Evolutionary conservation across 179 eudicot genomes (phyloP).

Genomic region (Actinidia arguta): DNA sequence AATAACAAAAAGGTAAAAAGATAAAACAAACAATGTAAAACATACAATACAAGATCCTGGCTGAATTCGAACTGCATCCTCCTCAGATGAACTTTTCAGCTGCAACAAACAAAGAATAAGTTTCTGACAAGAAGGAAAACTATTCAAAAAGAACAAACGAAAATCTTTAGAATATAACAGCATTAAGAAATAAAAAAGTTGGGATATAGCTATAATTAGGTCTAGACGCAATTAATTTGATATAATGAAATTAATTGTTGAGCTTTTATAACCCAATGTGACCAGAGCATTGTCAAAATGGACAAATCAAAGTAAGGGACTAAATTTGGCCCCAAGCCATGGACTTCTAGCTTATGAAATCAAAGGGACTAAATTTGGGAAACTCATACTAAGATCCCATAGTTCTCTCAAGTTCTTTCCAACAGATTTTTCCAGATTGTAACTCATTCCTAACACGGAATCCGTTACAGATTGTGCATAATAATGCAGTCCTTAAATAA

Average conservation of each 20-base stretch:
- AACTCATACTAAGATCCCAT: background rate
- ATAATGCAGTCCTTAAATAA: background rate
- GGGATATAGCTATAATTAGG: background rate
- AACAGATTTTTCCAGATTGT: no score
- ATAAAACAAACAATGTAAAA: background rate
- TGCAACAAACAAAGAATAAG: conserved; percentile 71
- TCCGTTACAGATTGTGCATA: background rate
- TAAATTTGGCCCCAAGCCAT: no score
- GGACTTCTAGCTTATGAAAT: no score
- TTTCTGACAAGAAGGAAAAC: conserved; percentile 47
- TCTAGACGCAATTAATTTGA: background rate
- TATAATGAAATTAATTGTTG: background rate
- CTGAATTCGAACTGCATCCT: conserved; percentile 82
- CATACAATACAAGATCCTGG: conserved; percentile 93
- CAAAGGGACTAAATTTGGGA: no score
- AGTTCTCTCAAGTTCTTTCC: background rate
- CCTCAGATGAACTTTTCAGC: conserved; percentile 84
- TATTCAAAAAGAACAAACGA: background rate
- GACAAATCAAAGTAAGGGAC: background rate
- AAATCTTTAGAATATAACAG: background rate
- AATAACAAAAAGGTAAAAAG: conserved; percentile 1
- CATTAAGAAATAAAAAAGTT: background rate
- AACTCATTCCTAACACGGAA: no score
- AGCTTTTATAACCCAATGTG: background rate
- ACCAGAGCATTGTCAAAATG: background rate